phyloP scores from a whole-genome alignment of 2,329 filamentous ascomycete genomes.

The Graphiopsis chlorocephala region DNA sequence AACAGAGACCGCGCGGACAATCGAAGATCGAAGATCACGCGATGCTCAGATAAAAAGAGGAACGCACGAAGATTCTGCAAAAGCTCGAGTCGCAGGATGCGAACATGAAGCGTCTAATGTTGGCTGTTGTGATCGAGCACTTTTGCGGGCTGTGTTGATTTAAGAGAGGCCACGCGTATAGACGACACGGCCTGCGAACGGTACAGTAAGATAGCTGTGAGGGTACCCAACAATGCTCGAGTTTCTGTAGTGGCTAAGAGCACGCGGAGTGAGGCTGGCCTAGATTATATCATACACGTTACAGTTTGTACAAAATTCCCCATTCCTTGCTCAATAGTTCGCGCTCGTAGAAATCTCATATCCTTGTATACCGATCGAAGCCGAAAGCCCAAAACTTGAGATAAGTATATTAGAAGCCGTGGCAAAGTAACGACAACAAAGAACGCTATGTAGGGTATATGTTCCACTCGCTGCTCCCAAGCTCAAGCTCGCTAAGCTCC shows the following conservation, averaged over 20 bases:
- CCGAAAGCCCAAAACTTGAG: neutral
- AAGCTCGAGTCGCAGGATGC: neutral
- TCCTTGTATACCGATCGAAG: neutral
- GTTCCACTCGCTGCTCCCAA: neutral
- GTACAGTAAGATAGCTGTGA: neutral
- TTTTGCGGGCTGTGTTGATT: neutral
- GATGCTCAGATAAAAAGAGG: neutral
- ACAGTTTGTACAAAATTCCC: neutral
- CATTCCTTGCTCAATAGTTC: neutral
- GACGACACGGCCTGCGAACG: neutral
- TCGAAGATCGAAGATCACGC: neutral
- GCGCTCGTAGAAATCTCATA: neutral
- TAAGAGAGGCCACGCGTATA: neutral
- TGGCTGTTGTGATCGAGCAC: neutral
- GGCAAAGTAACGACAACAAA: neutral
- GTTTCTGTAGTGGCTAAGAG: neutral
- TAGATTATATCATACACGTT: conserved; percentile 4
- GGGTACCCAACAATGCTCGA: neutral
- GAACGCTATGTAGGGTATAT: conserved; percentile 1
- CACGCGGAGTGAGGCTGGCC: neutral
- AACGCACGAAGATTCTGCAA: neutral
- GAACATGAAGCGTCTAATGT: neutral
- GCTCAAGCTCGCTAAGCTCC: neutral
- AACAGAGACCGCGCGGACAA: neutral
- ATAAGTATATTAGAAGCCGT: neutral